Evolutionary conservation across 768 basidiomycete species (phyloP), one percentile per base, ranked within the genome.

Genomic region (Saitozyma podzolica): DNA sequence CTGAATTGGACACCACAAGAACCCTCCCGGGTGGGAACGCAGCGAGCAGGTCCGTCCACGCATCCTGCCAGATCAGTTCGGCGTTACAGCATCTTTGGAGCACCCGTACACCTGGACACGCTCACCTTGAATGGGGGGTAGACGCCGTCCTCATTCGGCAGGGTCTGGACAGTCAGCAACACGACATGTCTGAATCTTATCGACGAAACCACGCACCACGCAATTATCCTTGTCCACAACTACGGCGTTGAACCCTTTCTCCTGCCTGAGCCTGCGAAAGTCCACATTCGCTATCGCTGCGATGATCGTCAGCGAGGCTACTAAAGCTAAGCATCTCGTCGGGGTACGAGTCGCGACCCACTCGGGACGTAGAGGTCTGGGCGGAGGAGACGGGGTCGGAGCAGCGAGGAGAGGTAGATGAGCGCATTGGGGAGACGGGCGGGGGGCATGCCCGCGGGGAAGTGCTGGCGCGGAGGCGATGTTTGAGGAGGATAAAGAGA

Each of bases 151-250:
- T 83, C 78, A 73, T 90, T 81, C 0, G 95, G 95, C 40, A 86
- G 75, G 2, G 95, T 95, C 95, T 96, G 64, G 11, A 0, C 17
- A 41, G 11, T 16, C n/a, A 61, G 19, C 39, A 10, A 71, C 9
- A 10, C 40, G 13, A 47, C 2, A 47, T 47, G 45, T 29, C 29
- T n/a, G n/a, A n/a, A n/a, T 2, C 29, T 5, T 29, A 29, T 29
- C 29, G 2, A 29, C 45, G 45, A n/a, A n/a, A 11, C 13, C 13
- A 81, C 88, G 39, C 66, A 91, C 95, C 67, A 98, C 80, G 74
- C 95, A 98, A 71, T 99, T 98, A 75, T 99, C 95, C 81, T 98
- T 97, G 84, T 98, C 95, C 68, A 98, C 89, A 1, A 99, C 86
- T 3, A 89, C 90, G n/a, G 90, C 92, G 51, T 86, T 85, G 76